Evolutionary conservation across 805 yeast species (phyloP).

Genomic region (Lachancea kluyveri): DNA sequence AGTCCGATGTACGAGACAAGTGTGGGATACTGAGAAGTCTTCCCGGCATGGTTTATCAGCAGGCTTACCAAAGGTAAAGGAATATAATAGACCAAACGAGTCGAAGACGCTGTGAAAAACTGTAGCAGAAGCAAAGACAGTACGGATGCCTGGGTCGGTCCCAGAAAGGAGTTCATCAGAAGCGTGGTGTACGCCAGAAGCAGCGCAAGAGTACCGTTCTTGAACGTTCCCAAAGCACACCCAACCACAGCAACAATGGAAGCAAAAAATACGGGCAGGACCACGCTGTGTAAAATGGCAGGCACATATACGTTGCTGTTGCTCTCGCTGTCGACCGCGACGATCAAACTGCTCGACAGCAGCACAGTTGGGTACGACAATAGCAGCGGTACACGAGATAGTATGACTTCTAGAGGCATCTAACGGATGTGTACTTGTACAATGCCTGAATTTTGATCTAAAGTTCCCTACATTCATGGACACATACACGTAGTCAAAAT

Average conservation of each 20-base stretch:
- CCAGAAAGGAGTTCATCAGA: slow-evolving; percentile 8
- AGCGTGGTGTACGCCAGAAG: slow-evolving; percentile 8
- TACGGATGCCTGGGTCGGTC: slow-evolving; percentile 11
- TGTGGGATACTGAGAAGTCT: slow-evolving; percentile 2
- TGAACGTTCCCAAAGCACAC: slow-evolving; percentile 4
- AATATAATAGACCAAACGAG: slow-evolving; percentile 6
- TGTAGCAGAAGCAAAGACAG: slow-evolving; percentile 9
- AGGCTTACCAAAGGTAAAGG: slow-evolving; percentile 9
- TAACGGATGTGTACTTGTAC: too few species aligned
- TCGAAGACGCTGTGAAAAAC: slow-evolving; percentile 6
- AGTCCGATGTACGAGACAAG: background rate
- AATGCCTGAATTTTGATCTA: too few species aligned
- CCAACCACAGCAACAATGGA: slow-evolving; percentile 13
- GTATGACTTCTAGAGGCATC: slow-evolving; percentile 6
- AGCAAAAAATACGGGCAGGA: slow-evolving; percentile 21
- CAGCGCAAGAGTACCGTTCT: slow-evolving; percentile 2
- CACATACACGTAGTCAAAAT: too few species aligned
- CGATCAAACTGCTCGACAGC: slow-evolving; percentile 23
- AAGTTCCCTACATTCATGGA: too few species aligned
- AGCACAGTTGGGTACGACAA: slow-evolving; percentile 29
- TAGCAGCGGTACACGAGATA: slow-evolving; percentile 26
- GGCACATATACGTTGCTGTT: slow-evolving; percentile 3
- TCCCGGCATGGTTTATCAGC: slow-evolving; percentile 3
- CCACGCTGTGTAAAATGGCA: slow-evolving; percentile 8
- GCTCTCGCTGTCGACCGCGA: slow-evolving; percentile 12